Base-by-base conservation (phyloP, 176 grass and related monocot species). In the Oropetium thomaeum region DNA sequence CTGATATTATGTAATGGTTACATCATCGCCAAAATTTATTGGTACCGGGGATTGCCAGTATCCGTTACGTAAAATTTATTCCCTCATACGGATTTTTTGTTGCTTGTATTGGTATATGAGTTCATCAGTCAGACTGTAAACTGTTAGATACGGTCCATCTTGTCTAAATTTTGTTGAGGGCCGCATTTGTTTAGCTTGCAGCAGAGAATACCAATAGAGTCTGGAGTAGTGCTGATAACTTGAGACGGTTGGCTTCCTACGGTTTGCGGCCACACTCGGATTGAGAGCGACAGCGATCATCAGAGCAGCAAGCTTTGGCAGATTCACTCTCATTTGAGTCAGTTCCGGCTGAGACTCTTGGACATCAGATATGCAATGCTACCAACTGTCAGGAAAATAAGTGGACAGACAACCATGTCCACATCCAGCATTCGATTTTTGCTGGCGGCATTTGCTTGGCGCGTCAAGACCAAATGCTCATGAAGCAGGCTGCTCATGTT, bases 401-500 rank as follows among this genome's bases (percentile, higher is more conserved):
- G 53, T 33, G 89, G 89, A 37, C 80, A 89, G 6, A 80, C 61
- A 58, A 75, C 60, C 4, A 53, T 58, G 77, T 96, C 81, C 2
- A 79, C 32, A 57, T 87, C 92, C 33, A 82, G 70, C 19, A 89
- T 65, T 31, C 77, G 51, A 67, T 65, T 82, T 52, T 58, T 82
- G n/a, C 70, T 31, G 13, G 31, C 9, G 32, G 67, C 74, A 82
- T 86, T 89, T 57, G 72, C 80, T 79, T 82, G 76, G 3, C 69
- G 77, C 3, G 76, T 78, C 66, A 82, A 53, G 71, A 73, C 66
- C 76, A 95, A 69, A 58, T 88, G 73, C 23, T 99, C 86, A 70
- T 90, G 96, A 78, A 99, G 74, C 38, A 94, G 66, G 70, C 81
- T 92, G 13, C 72, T 71, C 41, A 99, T 67, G 35, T 93, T 99